Conservation (phyloP, 768 basidiomycete genomes). For the Saitozyma sp. region DNA sequence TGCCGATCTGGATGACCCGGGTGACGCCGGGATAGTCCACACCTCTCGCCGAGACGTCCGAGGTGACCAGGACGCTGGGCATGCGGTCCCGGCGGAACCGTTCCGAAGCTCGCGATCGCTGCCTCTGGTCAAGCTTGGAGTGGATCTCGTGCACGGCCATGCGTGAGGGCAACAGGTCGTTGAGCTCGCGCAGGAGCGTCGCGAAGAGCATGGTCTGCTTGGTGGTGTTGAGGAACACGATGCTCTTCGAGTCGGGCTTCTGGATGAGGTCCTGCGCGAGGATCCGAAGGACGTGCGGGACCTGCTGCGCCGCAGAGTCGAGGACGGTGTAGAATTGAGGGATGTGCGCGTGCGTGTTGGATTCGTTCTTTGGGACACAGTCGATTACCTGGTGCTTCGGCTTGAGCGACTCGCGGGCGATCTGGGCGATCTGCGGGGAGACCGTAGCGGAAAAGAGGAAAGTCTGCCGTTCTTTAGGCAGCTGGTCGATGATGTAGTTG, state of each 20-base stretch:
- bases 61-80: slow-evolving; percentile 71
- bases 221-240: slow-evolving; percentile 82
- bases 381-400: slow-evolving; percentile 71
- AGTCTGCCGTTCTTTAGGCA: slow-evolving; percentile 78
- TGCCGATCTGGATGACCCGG: slow-evolving; percentile 85
- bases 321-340: slow-evolving; percentile 81
- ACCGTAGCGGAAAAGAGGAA: slow-evolving; percentile 90
- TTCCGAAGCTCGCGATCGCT: slow-evolving; percentile 63
- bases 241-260: slow-evolving; percentile 68
- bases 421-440: slow-evolving; percentile 67
- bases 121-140: slow-evolving; percentile 66
- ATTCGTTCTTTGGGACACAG: slow-evolving; percentile 63
- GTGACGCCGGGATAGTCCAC: slow-evolving; percentile 87
- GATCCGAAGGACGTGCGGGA: slow-evolving; percentile 75
- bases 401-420: slow-evolving; percentile 65
- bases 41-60: slow-evolving; percentile 84
- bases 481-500: slow-evolving; percentile 60
- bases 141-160: slow-evolving; percentile 77
- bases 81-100: slow-evolving; percentile 62
- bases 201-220: slow-evolving; percentile 78
- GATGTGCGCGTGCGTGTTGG: slow-evolving; percentile 68
- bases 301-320: slow-evolving; percentile 64
- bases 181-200: slow-evolving; percentile 62
- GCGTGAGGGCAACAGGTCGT: slow-evolving; percentile 58
- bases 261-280: slow-evolving; percentile 83